Evolutionary conservation across 129 eudicot species (phyloP).

Genomic region (Rutidosis leptorrhynchoides): DNA sequence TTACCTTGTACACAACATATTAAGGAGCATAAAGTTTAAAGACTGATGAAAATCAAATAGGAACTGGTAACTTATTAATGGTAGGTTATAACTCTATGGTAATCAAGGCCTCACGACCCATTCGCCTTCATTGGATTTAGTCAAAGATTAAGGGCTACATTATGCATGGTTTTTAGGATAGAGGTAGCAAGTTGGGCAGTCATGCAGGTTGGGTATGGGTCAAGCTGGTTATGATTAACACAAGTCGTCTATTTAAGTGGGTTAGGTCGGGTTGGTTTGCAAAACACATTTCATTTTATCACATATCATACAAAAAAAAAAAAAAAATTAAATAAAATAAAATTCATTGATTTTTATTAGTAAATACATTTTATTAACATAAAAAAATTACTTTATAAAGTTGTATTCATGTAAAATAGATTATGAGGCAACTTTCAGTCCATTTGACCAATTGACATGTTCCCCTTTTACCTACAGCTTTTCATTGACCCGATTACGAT

Average conservation of each 20-base stretch:
- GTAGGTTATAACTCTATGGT: not conserved
- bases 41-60: not conserved
- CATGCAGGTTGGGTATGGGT: too few relatives aligned
- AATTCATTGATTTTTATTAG: too few relatives aligned
- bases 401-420: not conserved
- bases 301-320: too few relatives aligned
- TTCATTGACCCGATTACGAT: not conserved
- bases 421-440: not conserved
- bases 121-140: too few relatives aligned
- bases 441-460: not conserved
- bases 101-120: not conserved
- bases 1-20: constrained; percentile 48
- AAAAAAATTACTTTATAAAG: too few relatives aligned
- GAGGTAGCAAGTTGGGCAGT: not conserved
- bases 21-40: constrained; percentile 11
- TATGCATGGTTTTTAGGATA: not conserved
- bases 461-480: not conserved
- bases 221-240: too few relatives aligned
- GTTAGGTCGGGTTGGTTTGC: too few relatives aligned
- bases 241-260: too few relatives aligned
- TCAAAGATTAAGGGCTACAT: not conserved
- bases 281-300: not conserved
- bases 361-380: too few relatives aligned
- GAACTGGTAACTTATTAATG: not conserved
- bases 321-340: too few relatives aligned